Base-by-base conservation (phyloP, 2,329 filamentous ascomycete genomes). In the Didymella segeticola region DNA sequence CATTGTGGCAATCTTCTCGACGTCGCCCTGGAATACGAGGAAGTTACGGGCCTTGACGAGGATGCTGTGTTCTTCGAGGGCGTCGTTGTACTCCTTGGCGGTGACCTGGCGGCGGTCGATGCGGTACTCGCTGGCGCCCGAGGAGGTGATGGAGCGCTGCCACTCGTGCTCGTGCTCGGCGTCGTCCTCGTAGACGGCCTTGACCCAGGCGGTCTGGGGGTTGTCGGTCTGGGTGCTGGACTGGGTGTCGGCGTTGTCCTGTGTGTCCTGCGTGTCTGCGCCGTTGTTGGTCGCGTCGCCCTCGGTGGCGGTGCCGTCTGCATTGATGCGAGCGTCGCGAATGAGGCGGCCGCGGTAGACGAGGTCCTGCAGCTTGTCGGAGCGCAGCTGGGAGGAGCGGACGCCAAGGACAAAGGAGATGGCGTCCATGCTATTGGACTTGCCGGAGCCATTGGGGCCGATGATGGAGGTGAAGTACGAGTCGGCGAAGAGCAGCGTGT, bases 381-480 rank as follows among this genome's bases (percentile, higher is more conserved):
- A 99, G 68, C 95, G 91, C 48, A 99, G 82, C 75, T 98, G 93
- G n/a, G 93, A 96, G 3, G 95, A 99, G 75, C 98, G 97, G 75
- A 99, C 98, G 62, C 95, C 95, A 52, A 99, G 85, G 55, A 99
- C 95, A 77, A 99, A 99, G 63, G 95, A 99, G 66, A 99, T 99
- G 65, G 95, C 95, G 75, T 99, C 95, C 95, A 99, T 99, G 56
- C 91, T 96, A 69, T 99, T 99, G 17, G 95, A 99, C 78, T 99
- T 99, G 62, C 95, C 95, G 29, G 95, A 98, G 81, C 95, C 95
- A 93, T 99, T 99, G 74, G 95, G 95, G 5, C 96, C 95, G 71
- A 99, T 98, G 71, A 99, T 97, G 34, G 95, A 99, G 43, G 95
- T 99, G 77, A 99, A 99, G 78, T 97, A 98, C 2, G 93, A 96